Percentiles rank a stretch among this genome's conserved stretches.
Evolutionary conservation across 441 rosid genomes (phyloP).

Genomic region (Gossypium lobatum): DNA sequence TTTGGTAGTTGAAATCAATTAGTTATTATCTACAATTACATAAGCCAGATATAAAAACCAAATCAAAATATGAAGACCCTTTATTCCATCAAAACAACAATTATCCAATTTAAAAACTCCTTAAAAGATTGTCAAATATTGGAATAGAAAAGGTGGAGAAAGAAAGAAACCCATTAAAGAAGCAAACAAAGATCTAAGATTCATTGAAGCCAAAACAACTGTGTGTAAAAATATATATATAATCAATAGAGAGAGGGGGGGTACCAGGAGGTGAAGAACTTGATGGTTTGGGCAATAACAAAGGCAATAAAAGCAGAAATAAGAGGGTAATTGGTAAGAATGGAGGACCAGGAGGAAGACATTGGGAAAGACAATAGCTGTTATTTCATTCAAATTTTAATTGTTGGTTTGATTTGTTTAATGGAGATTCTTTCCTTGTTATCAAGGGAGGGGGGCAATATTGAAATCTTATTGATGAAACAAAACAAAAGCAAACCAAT

Average conservation of each 20-base stretch:
- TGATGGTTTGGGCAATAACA: slow-evolving; percentile 59
- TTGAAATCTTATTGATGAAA: neutral
- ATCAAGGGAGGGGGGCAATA: neutral
- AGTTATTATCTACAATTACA: neutral
- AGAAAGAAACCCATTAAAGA: neutral
- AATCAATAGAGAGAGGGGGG: neutral
- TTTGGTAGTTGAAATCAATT: neutral
- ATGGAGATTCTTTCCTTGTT: neutral
- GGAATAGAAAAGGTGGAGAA: neutral
- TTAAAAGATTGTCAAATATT: no score
- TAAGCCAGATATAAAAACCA: neutral
- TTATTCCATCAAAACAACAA: neutral
- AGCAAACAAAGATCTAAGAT: slow-evolving; percentile 11
- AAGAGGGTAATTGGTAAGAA: slow-evolving; percentile 59
- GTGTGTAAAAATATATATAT: no score
- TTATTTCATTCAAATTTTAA: slow-evolving; percentile 19
- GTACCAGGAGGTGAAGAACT: slow-evolving; percentile 72
- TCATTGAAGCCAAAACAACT: neutral
- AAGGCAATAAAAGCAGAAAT: slow-evolving; percentile 52
- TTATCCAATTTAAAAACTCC: neutral
- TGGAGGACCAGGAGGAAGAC: slow-evolving; percentile 23
- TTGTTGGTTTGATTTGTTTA: neutral
- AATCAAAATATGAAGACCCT: neutral
- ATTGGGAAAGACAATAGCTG: slow-evolving; percentile 36
- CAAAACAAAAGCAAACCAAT: neutral